Conservation (phyloP, 352 stramenopile species). For the Discostella stelligera region DNA sequence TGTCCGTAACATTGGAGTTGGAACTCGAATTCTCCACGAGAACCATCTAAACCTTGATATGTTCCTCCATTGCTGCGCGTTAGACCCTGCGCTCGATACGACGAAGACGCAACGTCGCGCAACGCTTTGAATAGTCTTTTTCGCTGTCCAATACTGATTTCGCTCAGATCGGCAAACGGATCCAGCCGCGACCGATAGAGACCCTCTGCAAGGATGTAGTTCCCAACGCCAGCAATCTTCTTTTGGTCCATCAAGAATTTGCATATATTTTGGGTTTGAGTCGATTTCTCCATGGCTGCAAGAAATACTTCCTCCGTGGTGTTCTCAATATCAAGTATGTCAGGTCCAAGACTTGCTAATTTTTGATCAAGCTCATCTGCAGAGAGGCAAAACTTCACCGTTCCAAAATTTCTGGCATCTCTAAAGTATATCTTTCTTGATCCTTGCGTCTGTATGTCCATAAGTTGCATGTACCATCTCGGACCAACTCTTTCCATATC, state of each 20-base stretch:
- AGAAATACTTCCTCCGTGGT: slow-evolving; percentile 64
- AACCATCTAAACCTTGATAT: slow-evolving; percentile 54
- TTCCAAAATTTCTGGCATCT: slow-evolving; percentile 81
- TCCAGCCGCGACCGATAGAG: slow-evolving; percentile 72
- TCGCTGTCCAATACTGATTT: slow-evolving; percentile 58
- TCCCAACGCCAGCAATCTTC: slow-evolving; percentile 69
- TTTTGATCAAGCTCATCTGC: slow-evolving; percentile 70
- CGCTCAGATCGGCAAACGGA: slow-evolving; percentile 69
- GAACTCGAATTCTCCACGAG: slow-evolving; percentile 67
- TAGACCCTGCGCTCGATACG: slow-evolving; percentile 63
- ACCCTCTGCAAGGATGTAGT: slow-evolving; percentile 74
- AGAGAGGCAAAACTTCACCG: slow-evolving; percentile 67
- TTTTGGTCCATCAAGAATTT: slow-evolving; percentile 83
- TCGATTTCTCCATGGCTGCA: slow-evolving; percentile 46
- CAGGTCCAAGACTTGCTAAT: slow-evolving; percentile 69
- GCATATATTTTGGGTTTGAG: slow-evolving; percentile 67
- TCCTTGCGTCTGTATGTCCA: slow-evolving; percentile 31
- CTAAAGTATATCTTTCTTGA: slow-evolving; percentile 66
- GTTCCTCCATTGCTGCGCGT: slow-evolving; percentile 51
- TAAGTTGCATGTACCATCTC: slow-evolving; percentile 71
- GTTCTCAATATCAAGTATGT: slow-evolving; percentile 62
- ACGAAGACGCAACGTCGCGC: slow-evolving; percentile 49
- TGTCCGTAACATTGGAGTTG: slow-evolving; percentile 76
- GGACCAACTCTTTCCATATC: slow-evolving; percentile 20
- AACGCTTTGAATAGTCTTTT: slow-evolving; percentile 62